A percentile compares a stretch with the other conserved stretches of the same genome.
Conservation (phyloP, 108 stramenopile genomes). For the Fistulifera pelliculosa region DNA sequence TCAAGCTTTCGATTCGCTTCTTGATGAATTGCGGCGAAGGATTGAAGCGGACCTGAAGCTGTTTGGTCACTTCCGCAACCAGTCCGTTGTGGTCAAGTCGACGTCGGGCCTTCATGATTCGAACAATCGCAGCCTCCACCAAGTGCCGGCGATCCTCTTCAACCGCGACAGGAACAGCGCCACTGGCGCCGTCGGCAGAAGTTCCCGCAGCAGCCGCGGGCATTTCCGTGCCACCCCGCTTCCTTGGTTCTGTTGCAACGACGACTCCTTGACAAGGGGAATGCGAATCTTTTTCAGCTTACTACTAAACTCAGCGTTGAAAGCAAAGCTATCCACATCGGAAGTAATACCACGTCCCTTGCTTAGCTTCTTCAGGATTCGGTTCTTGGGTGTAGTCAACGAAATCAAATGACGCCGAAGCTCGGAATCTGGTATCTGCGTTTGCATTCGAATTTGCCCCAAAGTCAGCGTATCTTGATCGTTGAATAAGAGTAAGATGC, state of each 20-base stretch:
- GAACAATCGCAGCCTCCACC: constrained; percentile 92
- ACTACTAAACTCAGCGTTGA: constrained; percentile 84
- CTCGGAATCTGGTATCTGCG: constrained; percentile 86
- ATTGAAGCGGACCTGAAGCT: constrained; percentile 73
- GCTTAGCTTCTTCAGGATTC: constrained; percentile 84
- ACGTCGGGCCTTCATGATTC: constrained; percentile 97
- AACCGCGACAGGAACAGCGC: constrained; percentile 57
- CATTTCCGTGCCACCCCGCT: constrained; percentile 10
- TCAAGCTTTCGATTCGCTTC: constrained; percentile 92
- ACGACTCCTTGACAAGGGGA: constrained; percentile 82
- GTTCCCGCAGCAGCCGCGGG: constrained; percentile 13
- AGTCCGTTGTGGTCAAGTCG: constrained; percentile 88
- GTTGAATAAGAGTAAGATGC: constrained; percentile 95
- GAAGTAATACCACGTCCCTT: constrained; percentile 86
- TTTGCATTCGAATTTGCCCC: constrained; percentile 66
- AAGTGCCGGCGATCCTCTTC: constrained; percentile 89
- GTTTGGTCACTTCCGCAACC: constrained; percentile 86
- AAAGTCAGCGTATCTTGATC: constrained; percentile 64
- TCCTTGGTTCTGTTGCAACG: constrained; percentile 12
- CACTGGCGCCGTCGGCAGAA: constrained; percentile 24
- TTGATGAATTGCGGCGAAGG: constrained; percentile 90
- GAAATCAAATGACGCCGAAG: constrained; percentile 91
- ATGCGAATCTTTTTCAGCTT: constrained; percentile 87
- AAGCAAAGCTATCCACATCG: constrained; percentile 86
- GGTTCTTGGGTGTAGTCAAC: constrained; percentile 91